A percentile compares a stretch with the other conserved stretches of the same genome.
These are phyloP conservation scores for Jasminum sambac DNA, from an alignment of 257 asterid genomes.

Conservation along the genomic window DNA sequence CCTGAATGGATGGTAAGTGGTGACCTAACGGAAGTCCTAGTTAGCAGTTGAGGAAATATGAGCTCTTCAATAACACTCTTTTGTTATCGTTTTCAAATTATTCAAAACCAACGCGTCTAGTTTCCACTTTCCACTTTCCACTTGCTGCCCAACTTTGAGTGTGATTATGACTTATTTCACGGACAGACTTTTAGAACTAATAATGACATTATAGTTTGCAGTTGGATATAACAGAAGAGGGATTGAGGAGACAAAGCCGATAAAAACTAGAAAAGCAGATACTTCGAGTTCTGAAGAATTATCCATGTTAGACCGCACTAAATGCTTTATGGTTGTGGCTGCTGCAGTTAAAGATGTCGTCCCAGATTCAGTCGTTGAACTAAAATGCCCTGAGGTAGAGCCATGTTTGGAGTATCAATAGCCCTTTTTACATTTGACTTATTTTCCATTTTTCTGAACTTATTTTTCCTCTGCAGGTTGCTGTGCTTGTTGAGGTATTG, in stretches of 20 bases:
- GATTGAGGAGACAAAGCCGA: constrained; percentile 43
- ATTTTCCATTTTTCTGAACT: constrained; percentile 7
- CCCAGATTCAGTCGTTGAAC: constrained; percentile 42
- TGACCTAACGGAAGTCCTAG: not conserved
- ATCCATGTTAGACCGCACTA: constrained; percentile 39
- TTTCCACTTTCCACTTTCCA: no score
- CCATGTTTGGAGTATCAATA: not conserved
- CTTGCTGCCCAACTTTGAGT: not conserved
- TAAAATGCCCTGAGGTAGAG: constrained; percentile 48
- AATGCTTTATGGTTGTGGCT: constrained; percentile 48
- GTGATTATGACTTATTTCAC: not conserved
- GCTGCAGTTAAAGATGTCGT: constrained; percentile 42
- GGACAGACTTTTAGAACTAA: constrained; percentile 8
- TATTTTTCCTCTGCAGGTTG: constrained; percentile 31
- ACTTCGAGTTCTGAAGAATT: constrained; percentile 21
- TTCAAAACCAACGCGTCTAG: not conserved
- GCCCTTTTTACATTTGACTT: not conserved
- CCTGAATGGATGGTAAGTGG: no score
- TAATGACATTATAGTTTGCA: constrained; percentile 46
- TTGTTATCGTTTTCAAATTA: not conserved
- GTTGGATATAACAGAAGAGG: constrained; percentile 58
- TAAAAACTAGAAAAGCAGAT: constrained; percentile 23
- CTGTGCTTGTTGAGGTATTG: constrained; percentile 46
- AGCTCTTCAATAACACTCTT: not conserved
- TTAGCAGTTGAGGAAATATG: not conserved